Base-by-base conservation (phyloP, 2,329 filamentous ascomycete genomes). In the Neoascochyta sp. region DNA sequence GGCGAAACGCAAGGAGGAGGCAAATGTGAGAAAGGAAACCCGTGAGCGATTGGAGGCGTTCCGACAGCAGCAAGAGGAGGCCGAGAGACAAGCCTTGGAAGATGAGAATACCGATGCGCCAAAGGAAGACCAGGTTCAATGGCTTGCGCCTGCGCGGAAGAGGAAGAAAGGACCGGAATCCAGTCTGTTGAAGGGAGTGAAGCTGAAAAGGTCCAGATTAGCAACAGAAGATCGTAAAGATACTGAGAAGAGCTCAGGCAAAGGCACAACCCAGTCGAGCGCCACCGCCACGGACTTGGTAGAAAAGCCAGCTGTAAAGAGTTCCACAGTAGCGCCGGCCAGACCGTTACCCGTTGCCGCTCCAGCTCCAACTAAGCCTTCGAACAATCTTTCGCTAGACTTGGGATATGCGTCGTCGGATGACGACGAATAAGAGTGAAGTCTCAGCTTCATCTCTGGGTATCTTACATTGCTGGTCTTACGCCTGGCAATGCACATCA, bases 21-120 rank as follows among this genome's bases (percentile, higher is more conserved):
- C 65, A 2, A 71, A 68, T 4, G 66, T 80, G 24, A 73, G 68
- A 46, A 74, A 69, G 44, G 75, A 81, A 43, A 81, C 76, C 0
- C 62, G 64, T 4, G 74, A 78, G 41, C 73, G 76, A 47, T 59
- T 82, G 8, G 75, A 78, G 22, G 48, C 66, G 2, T 82, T 81
- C 43, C 70, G 76, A 16, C 69, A 67, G 39, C 73, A 76, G 46
- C 75, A 75, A 37, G 75, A 80, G 41, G 71, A 77, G 40, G 74
- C 70, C 1, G 76, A 80, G 53, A 70, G 70, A 43, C 68, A 63
- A 17, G 60, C 41, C 4, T 47, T 67, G 1, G 54, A 67, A 7
- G 66, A 67, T 24, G 57, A 62, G 13, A 55, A 51, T n/a, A 51
- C 57, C 4, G 58, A 57, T 14, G 34, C 29, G 3, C 54, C 48